These are phyloP conservation scores for Puccinia novopanici DNA, from an alignment of 1,284 basidiomycete genomes.

Conservation along the genomic window DNA sequence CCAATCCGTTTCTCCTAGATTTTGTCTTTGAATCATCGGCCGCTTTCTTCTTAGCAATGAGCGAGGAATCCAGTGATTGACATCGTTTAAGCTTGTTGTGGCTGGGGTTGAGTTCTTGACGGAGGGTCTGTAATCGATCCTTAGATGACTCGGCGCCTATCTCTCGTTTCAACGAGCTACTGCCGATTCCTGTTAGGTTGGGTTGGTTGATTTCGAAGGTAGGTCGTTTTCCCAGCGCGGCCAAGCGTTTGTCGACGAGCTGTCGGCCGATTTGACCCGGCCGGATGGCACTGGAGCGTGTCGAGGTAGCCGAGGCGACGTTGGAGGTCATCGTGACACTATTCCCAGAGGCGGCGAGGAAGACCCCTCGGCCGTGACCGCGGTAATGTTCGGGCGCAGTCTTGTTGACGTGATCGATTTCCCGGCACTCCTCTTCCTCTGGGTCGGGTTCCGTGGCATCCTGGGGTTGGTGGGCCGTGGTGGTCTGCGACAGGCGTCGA, in stretches of 20 bases:
- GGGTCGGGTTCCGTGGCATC: slow-evolving; percentile 2
- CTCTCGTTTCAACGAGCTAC: slow-evolving; percentile 59
- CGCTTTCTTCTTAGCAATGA: slow-evolving; percentile 57
- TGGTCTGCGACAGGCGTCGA: slow-evolving; percentile 1
- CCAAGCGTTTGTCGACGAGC: slow-evolving; percentile 56
- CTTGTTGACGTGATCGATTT: slow-evolving; percentile 26
- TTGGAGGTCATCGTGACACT: slow-evolving; percentile 88
- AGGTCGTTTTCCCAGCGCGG: slow-evolving; percentile 53
- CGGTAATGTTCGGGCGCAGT: slow-evolving; percentile 58
- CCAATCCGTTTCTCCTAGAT: slow-evolving; percentile 59
- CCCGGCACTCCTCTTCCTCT: neutral
- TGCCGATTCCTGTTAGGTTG: slow-evolving; percentile 54
- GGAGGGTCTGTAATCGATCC: neutral
- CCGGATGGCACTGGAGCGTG: slow-evolving; percentile 51
- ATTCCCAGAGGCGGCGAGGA: slow-evolving; percentile 89
- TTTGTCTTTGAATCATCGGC: slow-evolving; percentile 51
- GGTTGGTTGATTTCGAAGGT: slow-evolving; percentile 30
- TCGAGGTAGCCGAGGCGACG: slow-evolving; percentile 80
- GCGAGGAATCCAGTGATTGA: slow-evolving; percentile 56
- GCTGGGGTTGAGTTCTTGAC: slow-evolving; percentile 37
- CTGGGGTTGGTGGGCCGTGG: neutral
- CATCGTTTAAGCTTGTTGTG: slow-evolving; percentile 52
- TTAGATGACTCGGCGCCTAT: slow-evolving; percentile 7
- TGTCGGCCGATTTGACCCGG: slow-evolving; percentile 16
- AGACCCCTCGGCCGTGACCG: slow-evolving; percentile 63